Percentiles rank a stretch among this genome's conserved stretches.
Conservation (phyloP, 768 basidiomycete genomes). For the Pisolithus orientalis region DNA sequence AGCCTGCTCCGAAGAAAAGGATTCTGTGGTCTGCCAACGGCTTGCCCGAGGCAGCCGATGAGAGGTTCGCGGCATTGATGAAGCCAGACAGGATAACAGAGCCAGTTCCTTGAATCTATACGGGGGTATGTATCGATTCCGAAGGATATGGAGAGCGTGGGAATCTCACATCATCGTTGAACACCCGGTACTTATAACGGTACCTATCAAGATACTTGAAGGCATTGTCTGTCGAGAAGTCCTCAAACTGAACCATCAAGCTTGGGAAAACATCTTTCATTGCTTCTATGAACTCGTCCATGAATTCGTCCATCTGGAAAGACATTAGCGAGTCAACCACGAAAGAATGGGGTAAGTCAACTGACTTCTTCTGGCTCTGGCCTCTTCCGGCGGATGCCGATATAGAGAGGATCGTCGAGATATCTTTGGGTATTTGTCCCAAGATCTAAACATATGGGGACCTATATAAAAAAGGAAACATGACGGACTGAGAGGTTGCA, state of each 20-base stretch:
- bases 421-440: constrained; percentile 69
- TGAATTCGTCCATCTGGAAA: constrained; percentile 60
- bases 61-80: constrained; percentile 61
- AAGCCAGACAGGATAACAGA: constrained; percentile 73
- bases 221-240: constrained; percentile 76
- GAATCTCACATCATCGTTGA: constrained; percentile 65
- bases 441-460: constrained; percentile 68
- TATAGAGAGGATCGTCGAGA: constrained; percentile 68
- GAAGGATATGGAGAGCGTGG: not conserved
- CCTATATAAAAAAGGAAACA: constrained; percentile 13
- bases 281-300: constrained; percentile 71
- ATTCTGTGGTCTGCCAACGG: constrained; percentile 44
- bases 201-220: constrained; percentile 67
- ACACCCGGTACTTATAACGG: constrained; percentile 50
- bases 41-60: constrained; percentile 39
- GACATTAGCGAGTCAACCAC: not conserved
- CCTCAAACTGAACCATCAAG: constrained; percentile 67
- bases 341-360: constrained; percentile 4
- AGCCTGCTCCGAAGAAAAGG: constrained; percentile 54
- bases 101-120: constrained; percentile 67
- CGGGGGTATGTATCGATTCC: constrained; percentile 1
- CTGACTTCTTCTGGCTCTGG: constrained; percentile 39
- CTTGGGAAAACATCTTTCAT: constrained; percentile 60
- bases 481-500: not conserved
- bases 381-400: constrained; percentile 58